phyloP scores from a whole-genome alignment of 2,329 filamentous ascomycete genomes.

The Aspergillus puulaauensis region DNA sequence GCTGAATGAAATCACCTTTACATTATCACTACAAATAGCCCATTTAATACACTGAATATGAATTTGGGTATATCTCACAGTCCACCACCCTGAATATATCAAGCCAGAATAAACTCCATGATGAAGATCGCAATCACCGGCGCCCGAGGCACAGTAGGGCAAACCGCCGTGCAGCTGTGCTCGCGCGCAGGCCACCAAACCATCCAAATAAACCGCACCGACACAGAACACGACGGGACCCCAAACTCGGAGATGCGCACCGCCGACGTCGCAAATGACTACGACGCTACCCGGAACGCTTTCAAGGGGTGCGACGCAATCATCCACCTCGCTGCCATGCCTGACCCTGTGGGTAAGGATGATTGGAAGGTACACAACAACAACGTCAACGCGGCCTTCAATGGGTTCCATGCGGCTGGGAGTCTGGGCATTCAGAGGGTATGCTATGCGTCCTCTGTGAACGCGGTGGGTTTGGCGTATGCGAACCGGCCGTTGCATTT shows the following conservation, averaged over 20 bases:
- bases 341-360: conserved; percentile 33
- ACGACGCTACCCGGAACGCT: conserved; percentile 30
- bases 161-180: conserved; percentile 27
- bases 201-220: conserved; percentile 23
- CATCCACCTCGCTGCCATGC: conserved; percentile 41
- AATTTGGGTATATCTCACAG: no score
- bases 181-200: conserved; percentile 20
- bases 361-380: conserved; percentile 37
- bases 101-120: background rate
- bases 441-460: conserved; percentile 40
- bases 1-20: no score
- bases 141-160: conserved; percentile 35
- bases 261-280: conserved; percentile 33
- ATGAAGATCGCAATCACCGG: conserved; percentile 30
- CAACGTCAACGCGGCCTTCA: conserved; percentile 41
- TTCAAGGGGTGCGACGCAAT: conserved; percentile 39
- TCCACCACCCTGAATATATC: background rate
- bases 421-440: conserved; percentile 35
- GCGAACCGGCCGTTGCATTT: conserved; percentile 35
- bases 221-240: conserved; percentile 28
- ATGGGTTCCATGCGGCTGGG: conserved; percentile 39
- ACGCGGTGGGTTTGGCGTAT: conserved; percentile 40
- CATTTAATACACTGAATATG: no score
- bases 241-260: conserved; percentile 35
- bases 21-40: no score